Conservation (phyloP, 495 filamentous ascomycete genomes). For the Thermochaetoides thermophila region DNA sequence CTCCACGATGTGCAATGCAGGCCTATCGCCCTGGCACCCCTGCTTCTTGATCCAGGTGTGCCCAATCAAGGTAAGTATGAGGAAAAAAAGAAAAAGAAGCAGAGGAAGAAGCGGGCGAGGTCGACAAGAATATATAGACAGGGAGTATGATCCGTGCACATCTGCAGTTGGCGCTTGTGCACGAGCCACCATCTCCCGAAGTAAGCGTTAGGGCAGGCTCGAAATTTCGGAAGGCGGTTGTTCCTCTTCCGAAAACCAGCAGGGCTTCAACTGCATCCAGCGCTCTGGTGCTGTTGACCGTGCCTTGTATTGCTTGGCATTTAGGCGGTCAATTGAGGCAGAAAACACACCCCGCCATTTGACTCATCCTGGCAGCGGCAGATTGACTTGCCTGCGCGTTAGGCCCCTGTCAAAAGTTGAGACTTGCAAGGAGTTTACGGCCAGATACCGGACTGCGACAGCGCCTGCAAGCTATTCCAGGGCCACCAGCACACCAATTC, state of each 20-base stretch:
- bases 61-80: slow-evolving; percentile 19
- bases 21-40: slow-evolving; percentile 12
- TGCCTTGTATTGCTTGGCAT: too few species aligned
- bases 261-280: too few species aligned
- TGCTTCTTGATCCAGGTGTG: slow-evolving; percentile 10
- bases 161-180: slow-evolving; percentile 2
- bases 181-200: neutral
- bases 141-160: slow-evolving; percentile 8
- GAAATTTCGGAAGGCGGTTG: neutral
- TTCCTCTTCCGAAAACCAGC: neutral
- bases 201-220: too few species aligned
- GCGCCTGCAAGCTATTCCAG: slow-evolving; percentile 2
- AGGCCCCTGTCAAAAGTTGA: slow-evolving; percentile 13
- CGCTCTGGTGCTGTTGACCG: too few species aligned
- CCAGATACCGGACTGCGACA: too few species aligned
- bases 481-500: slow-evolving; percentile 8
- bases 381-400: slow-evolving; percentile 4
- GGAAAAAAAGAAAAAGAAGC: slow-evolving; percentile 11
- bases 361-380: slow-evolving; percentile 14
- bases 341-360: slow-evolving; percentile 17
- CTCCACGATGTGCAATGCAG: slow-evolving; percentile 27
- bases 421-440: slow-evolving; percentile 1
- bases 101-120: slow-evolving; percentile 2
- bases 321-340: slow-evolving; percentile 11
- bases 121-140: neutral